Conservation (phyloP, 2,329 filamentous ascomycete genomes). For the Phialophora chinensis region DNA sequence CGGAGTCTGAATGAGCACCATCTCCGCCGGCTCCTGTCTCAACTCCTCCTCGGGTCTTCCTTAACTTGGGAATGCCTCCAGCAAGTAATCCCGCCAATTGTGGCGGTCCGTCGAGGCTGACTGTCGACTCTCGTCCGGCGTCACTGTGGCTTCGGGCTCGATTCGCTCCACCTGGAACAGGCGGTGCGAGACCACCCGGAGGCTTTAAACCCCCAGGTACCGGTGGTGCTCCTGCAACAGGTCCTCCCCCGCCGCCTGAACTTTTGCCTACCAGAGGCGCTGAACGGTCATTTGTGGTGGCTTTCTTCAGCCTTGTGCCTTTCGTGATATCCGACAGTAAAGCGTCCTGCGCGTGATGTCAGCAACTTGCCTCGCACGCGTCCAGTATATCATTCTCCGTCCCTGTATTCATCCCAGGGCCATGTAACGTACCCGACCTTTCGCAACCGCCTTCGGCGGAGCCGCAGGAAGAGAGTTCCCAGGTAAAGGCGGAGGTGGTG, state of each 20-base stretch:
- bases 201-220: slow-evolving; percentile 71
- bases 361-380: slow-evolving; percentile 13
- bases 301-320: slow-evolving; percentile 79
- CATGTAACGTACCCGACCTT: slow-evolving; percentile 65
- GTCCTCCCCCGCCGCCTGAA: slow-evolving; percentile 62
- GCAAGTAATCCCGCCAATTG: slow-evolving; percentile 89
- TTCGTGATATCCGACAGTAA: slow-evolving; percentile 87
- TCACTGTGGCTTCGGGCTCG: slow-evolving; percentile 86
- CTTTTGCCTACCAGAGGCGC: slow-evolving; percentile 71
- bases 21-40: slow-evolving; percentile 75
- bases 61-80: slow-evolving; percentile 92
- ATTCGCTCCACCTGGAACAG: slow-evolving; percentile 65
- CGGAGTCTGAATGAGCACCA: slow-evolving; percentile 84
- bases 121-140: slow-evolving; percentile 49
- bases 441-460: slow-evolving; percentile 61
- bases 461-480: slow-evolving; percentile 63
- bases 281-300: slow-evolving; percentile 90
- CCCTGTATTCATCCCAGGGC: background rate
- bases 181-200: slow-evolving; percentile 72
- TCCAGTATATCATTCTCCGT: slow-evolving; percentile 13
- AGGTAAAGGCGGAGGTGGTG: slow-evolving; percentile 71
- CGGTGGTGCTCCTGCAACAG: slow-evolving; percentile 78
- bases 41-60: slow-evolving; percentile 83
- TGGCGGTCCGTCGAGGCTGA: slow-evolving; percentile 63
- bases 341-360: slow-evolving; percentile 67